Percentiles rank a stretch among this genome's conserved stretches.
Evolutionary conservation across 768 basidiomycete species (phyloP).

Genomic region (Pluteus cervinus): DNA sequence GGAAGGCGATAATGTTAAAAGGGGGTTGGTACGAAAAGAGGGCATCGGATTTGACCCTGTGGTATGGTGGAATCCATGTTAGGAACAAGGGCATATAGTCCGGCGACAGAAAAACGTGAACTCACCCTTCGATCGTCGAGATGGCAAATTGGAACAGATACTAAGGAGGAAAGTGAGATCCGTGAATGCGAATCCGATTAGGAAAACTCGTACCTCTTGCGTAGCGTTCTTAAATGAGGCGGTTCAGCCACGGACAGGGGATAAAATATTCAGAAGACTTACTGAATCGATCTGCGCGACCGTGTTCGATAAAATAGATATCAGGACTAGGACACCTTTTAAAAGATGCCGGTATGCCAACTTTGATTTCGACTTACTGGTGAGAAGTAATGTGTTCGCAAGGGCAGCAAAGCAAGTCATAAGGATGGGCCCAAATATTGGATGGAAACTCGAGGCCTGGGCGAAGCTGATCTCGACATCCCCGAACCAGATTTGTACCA

Average conservation of each 20-base stretch:
- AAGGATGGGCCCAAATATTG: constrained; percentile 67
- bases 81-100: constrained; percentile 5
- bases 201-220: constrained; percentile 38
- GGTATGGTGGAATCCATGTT: neutral
- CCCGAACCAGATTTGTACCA: constrained; percentile 85
- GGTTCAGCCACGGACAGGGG: neutral
- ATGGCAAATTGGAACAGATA: constrained; percentile 86
- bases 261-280: constrained; percentile 10
- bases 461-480: constrained; percentile 57
- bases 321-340: constrained; percentile 51
- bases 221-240: constrained; percentile 31
- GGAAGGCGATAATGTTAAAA: constrained; percentile 77
- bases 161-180: constrained; percentile 44
- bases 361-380: constrained; percentile 44
- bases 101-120: neutral
- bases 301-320: constrained; percentile 87
- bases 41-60: constrained; percentile 80
- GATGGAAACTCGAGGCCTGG: constrained; percentile 54
- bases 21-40: constrained; percentile 92
- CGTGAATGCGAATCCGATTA: constrained; percentile 17
- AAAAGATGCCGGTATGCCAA: neutral
- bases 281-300: constrained; percentile 78
- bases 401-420: constrained; percentile 78
- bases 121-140: constrained; percentile 79
- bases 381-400: constrained; percentile 71